These are phyloP conservation scores for Coemansia sp. DNA, from an alignment of 192 early-diverging fungal species.

Conservation along the genomic window DNA sequence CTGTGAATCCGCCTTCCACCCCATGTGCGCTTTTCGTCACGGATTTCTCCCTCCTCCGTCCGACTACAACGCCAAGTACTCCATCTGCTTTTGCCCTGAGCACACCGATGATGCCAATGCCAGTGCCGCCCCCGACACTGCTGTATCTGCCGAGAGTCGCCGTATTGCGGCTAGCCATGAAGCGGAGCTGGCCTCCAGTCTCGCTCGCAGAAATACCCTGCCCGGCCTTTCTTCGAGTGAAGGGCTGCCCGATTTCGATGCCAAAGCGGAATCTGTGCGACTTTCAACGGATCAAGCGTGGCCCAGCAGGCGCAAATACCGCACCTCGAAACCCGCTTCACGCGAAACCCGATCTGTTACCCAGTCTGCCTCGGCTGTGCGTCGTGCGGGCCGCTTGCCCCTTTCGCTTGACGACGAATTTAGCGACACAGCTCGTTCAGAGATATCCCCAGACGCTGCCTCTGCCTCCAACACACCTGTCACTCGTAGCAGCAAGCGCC, in stretches of 20 bases:
- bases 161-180: constrained; percentile 12
- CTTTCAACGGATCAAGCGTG: neutral
- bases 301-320: neutral
- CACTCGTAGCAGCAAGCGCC: neutral
- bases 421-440: constrained; percentile 2
- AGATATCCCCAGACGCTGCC: neutral
- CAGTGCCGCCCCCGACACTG: neutral
- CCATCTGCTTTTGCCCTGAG: constrained; percentile 24
- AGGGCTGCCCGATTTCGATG: neutral
- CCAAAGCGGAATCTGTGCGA: neutral
- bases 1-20: constrained; percentile 41
- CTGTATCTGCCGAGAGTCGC: constrained; percentile 12
- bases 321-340: neutral
- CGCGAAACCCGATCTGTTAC: neutral
- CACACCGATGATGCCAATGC: constrained; percentile 13
- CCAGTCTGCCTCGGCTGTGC: neutral
- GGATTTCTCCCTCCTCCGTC: constrained; percentile 29
- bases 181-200: neutral
- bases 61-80: constrained; percentile 37
- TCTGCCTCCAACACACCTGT: neutral
- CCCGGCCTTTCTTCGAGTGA: constrained; percentile 2
- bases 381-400: constrained; percentile 22
- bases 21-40: constrained; percentile 54
- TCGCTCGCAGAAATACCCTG: constrained; percentile 24
- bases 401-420: constrained; percentile 13